phyloP scores from a whole-genome alignment of 164 flowering plant species.

The Amborella trichopoda region DNA sequence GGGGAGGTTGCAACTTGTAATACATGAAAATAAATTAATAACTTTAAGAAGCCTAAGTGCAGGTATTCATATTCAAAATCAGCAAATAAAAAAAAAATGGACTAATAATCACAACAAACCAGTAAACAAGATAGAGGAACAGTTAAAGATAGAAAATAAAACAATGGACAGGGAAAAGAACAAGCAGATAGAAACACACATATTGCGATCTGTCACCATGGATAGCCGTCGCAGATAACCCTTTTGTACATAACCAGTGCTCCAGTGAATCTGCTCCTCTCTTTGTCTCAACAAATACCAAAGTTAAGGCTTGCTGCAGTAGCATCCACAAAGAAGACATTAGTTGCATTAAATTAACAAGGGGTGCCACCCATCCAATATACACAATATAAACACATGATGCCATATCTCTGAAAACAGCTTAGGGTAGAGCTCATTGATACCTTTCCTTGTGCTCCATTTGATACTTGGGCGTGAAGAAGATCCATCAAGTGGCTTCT shows the following conservation, averaged over 20 bases:
- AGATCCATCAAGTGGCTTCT: constrained; percentile 29
- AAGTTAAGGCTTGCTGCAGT: constrained; percentile 35
- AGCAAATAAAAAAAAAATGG: too few relatives aligned
- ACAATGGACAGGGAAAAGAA: too few relatives aligned
- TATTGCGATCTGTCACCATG: constrained; percentile 56
- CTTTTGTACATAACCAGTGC: constrained; percentile 30
- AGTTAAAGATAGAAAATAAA: too few relatives aligned
- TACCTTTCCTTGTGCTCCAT: constrained; percentile 26
- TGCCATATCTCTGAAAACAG: background rate
- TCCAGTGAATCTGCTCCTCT: constrained; percentile 48
- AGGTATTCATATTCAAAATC: too few relatives aligned
- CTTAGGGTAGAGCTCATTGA: background rate
- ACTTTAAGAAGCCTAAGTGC: too few relatives aligned
- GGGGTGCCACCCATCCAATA: too few relatives aligned
- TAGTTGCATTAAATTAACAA: too few relatives aligned
- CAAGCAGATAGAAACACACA: too few relatives aligned
- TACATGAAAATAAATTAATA: too few relatives aligned
- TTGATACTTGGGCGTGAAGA: constrained; percentile 22
- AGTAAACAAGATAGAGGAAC: constrained; percentile 16
- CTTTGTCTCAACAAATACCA: constrained; percentile 59
- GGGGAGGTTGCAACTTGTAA: too few relatives aligned
- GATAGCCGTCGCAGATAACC: constrained; percentile 44
- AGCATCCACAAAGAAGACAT: too few relatives aligned
- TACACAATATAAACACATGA: too few relatives aligned
- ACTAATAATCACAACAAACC: background rate